A percentile compares a stretch with the other conserved stretches of the same genome.
Conservation (phyloP, 768 basidiomycete species). For the Termitomyces sp. region DNA sequence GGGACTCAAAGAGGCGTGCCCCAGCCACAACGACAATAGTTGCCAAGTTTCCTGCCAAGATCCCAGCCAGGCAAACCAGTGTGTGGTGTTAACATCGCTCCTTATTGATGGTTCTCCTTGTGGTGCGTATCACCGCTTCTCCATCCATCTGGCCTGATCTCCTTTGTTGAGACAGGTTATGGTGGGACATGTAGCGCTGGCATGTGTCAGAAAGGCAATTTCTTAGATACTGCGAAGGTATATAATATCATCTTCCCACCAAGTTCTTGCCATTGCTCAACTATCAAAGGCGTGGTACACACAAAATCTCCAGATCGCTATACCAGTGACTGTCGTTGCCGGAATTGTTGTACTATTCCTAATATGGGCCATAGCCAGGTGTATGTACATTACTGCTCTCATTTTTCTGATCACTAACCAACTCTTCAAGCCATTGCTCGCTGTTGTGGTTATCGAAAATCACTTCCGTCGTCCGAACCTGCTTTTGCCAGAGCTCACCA, state of each 20-base stretch:
- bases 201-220: conserved; percentile 54
- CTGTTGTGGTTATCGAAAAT: conserved; percentile 26
- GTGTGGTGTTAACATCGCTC: conserved; percentile 63
- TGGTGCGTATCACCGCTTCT: conserved; percentile 38
- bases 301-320: conserved; percentile 73
- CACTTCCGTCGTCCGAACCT: conserved; percentile 4
- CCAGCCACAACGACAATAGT: conserved; percentile 52
- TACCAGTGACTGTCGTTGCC: conserved; percentile 72
- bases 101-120: conserved; percentile 83
- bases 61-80: conserved; percentile 54
- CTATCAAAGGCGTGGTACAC: conserved; percentile 62
- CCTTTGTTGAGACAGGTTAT: conserved; percentile 40
- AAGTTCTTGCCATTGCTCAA: conserved; percentile 3
- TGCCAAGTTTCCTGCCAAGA: conserved; percentile 82
- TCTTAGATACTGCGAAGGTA: conserved; percentile 60
- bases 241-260: conserved; percentile 2
- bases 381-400: conserved; percentile 19
- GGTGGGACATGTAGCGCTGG: conserved; percentile 65
- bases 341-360: conserved; percentile 57
- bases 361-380: conserved; percentile 42
- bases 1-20: conserved; percentile 35
- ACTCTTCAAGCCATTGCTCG: conserved; percentile 25
- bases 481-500: conserved; percentile 11
- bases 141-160: not conserved
- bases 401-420: not conserved